Conservation (phyloP, 2,329 filamentous ascomycete species). For the Colletotrichum salicis region DNA sequence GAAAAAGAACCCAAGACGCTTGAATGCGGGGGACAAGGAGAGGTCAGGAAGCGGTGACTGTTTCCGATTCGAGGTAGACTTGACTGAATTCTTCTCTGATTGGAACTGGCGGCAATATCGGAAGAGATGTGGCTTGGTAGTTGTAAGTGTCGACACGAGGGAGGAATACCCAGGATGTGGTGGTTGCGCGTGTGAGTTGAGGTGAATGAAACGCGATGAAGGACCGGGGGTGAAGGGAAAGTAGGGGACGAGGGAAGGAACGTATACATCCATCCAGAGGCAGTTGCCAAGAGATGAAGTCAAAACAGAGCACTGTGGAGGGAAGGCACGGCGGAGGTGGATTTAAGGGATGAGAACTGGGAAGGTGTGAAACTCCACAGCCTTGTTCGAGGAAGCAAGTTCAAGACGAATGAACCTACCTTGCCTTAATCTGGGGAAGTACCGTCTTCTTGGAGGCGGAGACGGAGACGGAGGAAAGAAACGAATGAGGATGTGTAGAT, state of each 20-base stretch:
- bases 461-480: background rate
- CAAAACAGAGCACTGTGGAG: slow-evolving; percentile 22
- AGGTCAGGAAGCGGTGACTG: background rate
- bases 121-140: background rate
- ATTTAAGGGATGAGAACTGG: background rate
- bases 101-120: background rate
- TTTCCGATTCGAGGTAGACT: background rate
- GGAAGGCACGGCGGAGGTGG: background rate
- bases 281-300: slow-evolving; percentile 24
- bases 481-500: background rate
- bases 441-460: background rate
- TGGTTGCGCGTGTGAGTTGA: background rate
- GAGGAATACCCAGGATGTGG: background rate
- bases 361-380: too few species aligned
- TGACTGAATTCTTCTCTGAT: background rate
- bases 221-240: background rate
- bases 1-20: background rate
- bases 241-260: background rate
- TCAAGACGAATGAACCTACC: too few species aligned
- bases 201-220: background rate
- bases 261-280: background rate
- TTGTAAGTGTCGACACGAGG: background rate
- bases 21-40: background rate
- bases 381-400: too few species aligned
- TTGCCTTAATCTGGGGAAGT: background rate